Evolutionary conservation across 192 early-diverging fungal species (phyloP).

Genomic region (Podila epicladia): DNA sequence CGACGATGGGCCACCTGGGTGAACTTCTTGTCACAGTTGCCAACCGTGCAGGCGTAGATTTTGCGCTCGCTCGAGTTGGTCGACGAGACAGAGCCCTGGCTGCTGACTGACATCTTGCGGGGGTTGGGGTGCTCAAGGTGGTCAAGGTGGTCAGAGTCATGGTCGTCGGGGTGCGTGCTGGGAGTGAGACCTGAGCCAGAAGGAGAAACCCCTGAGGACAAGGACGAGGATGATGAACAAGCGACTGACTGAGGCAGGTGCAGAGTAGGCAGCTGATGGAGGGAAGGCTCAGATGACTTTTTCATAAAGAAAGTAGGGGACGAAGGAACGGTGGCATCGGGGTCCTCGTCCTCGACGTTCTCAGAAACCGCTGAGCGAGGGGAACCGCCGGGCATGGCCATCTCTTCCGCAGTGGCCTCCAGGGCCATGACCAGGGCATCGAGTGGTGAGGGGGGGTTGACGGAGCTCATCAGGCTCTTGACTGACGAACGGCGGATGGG

Average conservation of each 20-base stretch:
- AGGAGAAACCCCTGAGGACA: not conserved
- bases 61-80: slow-evolving; percentile 23
- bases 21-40: slow-evolving; percentile 71
- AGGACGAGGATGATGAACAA: slow-evolving; percentile 1
- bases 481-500: slow-evolving; percentile 11
- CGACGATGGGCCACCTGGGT: slow-evolving; percentile 77
- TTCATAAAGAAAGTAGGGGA: slow-evolving; percentile 43
- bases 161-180: slow-evolving; percentile 19
- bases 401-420: slow-evolving; percentile 42
- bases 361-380: not conserved
- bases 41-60: slow-evolving; percentile 52
- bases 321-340: slow-evolving; percentile 45
- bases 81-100: slow-evolving; percentile 34
- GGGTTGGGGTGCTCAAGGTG: not conserved
- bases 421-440: slow-evolving; percentile 52
- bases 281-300: slow-evolving; percentile 9
- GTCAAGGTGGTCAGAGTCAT: not conserved
- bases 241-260: slow-evolving; percentile 25
- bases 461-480: slow-evolving; percentile 14
- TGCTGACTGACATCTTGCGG: slow-evolving; percentile 36
- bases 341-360: slow-evolving; percentile 26
- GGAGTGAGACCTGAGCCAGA: slow-evolving; percentile 17
- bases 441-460: slow-evolving; percentile 39
- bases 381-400: not conserved
- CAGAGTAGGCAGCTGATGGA: slow-evolving; percentile 30